Evolutionary conservation across 441 rosid species (phyloP).

Genomic region (Populus hybrid): DNA sequence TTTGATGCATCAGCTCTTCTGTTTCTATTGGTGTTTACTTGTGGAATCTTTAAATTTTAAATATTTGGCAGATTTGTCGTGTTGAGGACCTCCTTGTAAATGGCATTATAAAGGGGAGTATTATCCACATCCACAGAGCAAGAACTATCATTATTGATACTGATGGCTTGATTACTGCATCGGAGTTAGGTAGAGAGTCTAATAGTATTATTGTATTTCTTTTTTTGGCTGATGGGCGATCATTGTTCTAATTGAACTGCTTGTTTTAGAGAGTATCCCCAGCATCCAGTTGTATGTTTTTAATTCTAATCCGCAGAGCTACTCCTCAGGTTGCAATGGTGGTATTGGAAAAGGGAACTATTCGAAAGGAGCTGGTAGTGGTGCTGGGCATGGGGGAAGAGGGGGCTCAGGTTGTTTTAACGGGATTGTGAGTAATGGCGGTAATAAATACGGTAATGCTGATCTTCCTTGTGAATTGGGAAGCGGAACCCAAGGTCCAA

Average conservation of each 20-base stretch:
- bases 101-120: constrained; percentile 87
- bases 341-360: constrained; percentile 90
- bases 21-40: neutral
- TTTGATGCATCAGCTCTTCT: neutral
- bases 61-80: constrained; percentile 70
- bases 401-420: constrained; percentile 95
- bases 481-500: constrained; percentile 92
- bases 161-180: constrained; percentile 74
- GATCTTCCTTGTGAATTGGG: constrained; percentile 98
- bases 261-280: constrained; percentile 1
- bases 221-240: neutral
- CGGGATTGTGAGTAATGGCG: constrained; percentile 81
- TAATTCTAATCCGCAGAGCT: constrained; percentile 20
- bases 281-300: constrained; percentile 12
- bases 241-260: constrained; percentile 4
- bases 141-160: constrained; percentile 70
- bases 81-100: constrained; percentile 94
- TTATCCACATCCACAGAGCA: constrained; percentile 92
- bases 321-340: constrained; percentile 77
- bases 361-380: constrained; percentile 93
- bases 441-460: constrained; percentile 79
- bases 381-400: constrained; percentile 97
- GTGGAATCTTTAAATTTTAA: constrained; percentile 12
- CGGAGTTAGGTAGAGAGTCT: constrained; percentile 64
- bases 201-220: constrained; percentile 3